Conservation (phyloP, 345 rosid species). For the Excoecaria agallocha region DNA sequence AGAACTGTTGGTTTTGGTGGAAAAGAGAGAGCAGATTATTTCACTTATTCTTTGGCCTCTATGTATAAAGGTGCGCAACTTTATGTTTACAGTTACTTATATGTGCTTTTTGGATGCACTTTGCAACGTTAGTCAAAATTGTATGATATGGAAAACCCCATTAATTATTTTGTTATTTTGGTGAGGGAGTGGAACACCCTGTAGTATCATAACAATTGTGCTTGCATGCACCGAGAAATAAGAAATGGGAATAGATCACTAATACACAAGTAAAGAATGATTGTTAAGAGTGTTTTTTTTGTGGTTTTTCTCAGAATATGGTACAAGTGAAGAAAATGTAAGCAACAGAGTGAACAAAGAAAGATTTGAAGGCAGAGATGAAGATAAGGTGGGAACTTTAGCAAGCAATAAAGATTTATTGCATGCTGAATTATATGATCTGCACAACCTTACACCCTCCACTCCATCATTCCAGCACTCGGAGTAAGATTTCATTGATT, state of each 20-base stretch:
- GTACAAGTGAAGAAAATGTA: slow-evolving; percentile 28
- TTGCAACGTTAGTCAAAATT: not conserved
- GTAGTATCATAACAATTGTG: not conserved
- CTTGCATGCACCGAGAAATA: not conserved
- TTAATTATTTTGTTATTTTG: not conserved
- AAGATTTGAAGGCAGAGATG: slow-evolving; percentile 18
- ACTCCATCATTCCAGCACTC: slow-evolving; percentile 51
- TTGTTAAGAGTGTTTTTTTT: not conserved
- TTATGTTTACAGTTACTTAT: not conserved
- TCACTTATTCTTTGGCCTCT: not conserved
- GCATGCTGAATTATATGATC: slow-evolving; percentile 27
- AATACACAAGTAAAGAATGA: slow-evolving; percentile 1
- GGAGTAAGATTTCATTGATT: slow-evolving; percentile 32
- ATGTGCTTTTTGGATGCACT: not conserved
- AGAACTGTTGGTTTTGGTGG: not conserved
- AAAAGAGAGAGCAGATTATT: not conserved
- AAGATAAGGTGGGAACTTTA: slow-evolving; percentile 24
- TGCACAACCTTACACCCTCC: slow-evolving; percentile 34
- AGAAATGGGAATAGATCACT: not conserved
- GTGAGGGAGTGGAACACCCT: not conserved
- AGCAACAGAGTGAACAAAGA: slow-evolving; percentile 26
- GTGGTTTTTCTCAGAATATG: slow-evolving; percentile 34
- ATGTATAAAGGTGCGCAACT: not conserved
- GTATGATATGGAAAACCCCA: slow-evolving; percentile 4
- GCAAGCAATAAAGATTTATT: slow-evolving; percentile 25